Evolutionary conservation across 2,329 filamentous ascomycete species (phyloP), one percentile per base, ranked within the genome.

Genomic region (Rutstroemia sp.): DNA sequence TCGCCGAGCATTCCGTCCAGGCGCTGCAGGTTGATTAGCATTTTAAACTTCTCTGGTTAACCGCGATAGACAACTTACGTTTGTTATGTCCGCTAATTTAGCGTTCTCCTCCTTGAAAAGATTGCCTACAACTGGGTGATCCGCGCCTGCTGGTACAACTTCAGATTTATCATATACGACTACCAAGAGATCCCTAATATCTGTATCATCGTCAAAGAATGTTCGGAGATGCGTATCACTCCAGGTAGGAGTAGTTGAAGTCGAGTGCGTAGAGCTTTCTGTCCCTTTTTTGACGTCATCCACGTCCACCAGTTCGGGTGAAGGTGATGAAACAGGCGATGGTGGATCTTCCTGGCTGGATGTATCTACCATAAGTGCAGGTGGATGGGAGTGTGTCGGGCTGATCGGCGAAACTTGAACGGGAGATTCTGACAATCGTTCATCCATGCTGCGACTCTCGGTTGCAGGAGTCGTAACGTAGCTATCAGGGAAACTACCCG

Each of bases 121-220:
- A 21, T 84, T 82, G 14, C 83, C 83, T 51, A 88, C 90, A 46
- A 95, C 79, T 0, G 92, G 92, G 70, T 97, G 92, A 57, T 96
- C 90, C n/a, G 82, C 80, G 1, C 87, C 83, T 7, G 87, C 88
- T 18, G 90, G 88, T 44, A 84, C 80, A 16, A 95, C 85, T 58
- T 92, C 88, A 14, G 85, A 88, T 70, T 92, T 96, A 72, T 97
- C 92, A 69, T 96, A 92, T 27, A 99, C 90, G 59, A 99, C 88
- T 39, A 92, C 81, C 52, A 97, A 79, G 69, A 97, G 81, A 69
- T 99, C 92, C 51, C 90, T 83, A 63, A 99, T 90, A 61, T 96
- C 90, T 37, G 86, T 85, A 59, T 90, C 85, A 63, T 94, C 90
- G 63, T 97, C 92, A 66, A 97, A 87, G 73, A 96, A 99, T 14